A percentile compares a stretch with the other conserved stretches of the same genome.
These are phyloP conservation scores for Phytophthora citrophthora DNA, from an alignment of 352 stramenopile species.

Conservation along the genomic window DNA sequence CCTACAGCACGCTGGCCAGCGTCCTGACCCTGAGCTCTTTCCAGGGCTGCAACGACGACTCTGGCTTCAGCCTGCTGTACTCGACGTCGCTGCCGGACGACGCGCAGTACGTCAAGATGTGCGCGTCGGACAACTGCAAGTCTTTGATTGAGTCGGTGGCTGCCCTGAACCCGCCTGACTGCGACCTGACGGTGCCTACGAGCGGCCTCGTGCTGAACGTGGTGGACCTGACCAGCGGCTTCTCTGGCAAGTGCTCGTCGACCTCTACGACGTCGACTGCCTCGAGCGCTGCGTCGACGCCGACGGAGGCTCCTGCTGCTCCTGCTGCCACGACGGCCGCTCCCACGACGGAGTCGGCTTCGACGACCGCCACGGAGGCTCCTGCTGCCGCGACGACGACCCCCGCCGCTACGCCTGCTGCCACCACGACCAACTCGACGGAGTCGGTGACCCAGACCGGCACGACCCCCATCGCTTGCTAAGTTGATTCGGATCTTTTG, in stretches of 20 bases:
- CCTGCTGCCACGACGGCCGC: slow-evolving; percentile 9
- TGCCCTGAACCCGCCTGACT: slow-evolving; percentile 35
- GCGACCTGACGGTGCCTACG: slow-evolving; percentile 38
- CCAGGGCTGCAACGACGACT: slow-evolving; percentile 29
- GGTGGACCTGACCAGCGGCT: slow-evolving; percentile 27
- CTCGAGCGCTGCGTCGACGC: neutral
- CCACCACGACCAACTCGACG: slow-evolving; percentile 24
- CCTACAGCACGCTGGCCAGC: slow-evolving; percentile 38
- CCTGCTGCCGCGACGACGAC: slow-evolving; percentile 7
- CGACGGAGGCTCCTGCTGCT: slow-evolving; percentile 1
- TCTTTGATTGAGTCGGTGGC: slow-evolving; percentile 28
- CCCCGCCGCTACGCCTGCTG: slow-evolving; percentile 13
- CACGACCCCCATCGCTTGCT: slow-evolving; percentile 18
- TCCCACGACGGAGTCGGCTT: slow-evolving; percentile 1
- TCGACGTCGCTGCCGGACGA: slow-evolving; percentile 35
- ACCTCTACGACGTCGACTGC: slow-evolving; percentile 4
- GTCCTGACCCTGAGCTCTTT: slow-evolving; percentile 32
- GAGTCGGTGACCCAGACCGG: slow-evolving; percentile 9
- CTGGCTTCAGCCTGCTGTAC: slow-evolving; percentile 42
- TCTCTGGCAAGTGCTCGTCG: slow-evolving; percentile 31
- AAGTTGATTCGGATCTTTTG: slow-evolving; percentile 3
- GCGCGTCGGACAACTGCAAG: slow-evolving; percentile 32
- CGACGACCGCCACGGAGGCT: slow-evolving; percentile 11
- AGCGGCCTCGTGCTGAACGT: slow-evolving; percentile 41
- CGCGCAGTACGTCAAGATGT: slow-evolving; percentile 39